Percentiles rank a stretch among this genome's conserved stretches.
Conservation (phyloP, 2,329 filamentous ascomycete genomes). For the Trichoderma atroviride region DNA sequence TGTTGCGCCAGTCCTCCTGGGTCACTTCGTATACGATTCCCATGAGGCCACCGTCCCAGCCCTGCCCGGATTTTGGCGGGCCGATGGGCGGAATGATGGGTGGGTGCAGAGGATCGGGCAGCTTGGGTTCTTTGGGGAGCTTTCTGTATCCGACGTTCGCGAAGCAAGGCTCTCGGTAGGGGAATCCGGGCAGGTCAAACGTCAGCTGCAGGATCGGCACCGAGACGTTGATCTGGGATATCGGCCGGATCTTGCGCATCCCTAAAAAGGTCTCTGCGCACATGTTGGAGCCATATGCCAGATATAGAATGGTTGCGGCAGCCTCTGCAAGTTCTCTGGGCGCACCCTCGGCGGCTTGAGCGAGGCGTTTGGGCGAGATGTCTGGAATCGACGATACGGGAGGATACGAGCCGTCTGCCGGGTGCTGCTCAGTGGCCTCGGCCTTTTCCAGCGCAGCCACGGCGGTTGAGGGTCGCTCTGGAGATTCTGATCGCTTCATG, state of each 20-base stretch:
- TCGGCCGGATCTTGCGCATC: slow-evolving; percentile 73
- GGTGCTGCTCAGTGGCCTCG: slow-evolving; percentile 30
- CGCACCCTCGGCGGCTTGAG: slow-evolving; percentile 35
- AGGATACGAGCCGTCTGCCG: slow-evolving; percentile 34
- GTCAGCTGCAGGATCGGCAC: slow-evolving; percentile 77
- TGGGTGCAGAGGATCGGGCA: slow-evolving; percentile 39
- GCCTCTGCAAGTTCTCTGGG: slow-evolving; percentile 32
- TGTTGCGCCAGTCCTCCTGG: slow-evolving; percentile 75
- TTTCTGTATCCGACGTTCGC: slow-evolving; percentile 73
- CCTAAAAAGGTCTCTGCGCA: slow-evolving; percentile 78
- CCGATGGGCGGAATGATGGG: slow-evolving; percentile 37
- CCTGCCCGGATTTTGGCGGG: slow-evolving; percentile 30
- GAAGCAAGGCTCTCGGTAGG: slow-evolving; percentile 90
- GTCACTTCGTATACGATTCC: slow-evolving; percentile 97
- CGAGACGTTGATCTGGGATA: slow-evolving; percentile 79
- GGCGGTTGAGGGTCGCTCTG: slow-evolving; percentile 10
- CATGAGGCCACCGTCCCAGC: slow-evolving; percentile 80
- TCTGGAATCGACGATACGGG: slow-evolving; percentile 39
- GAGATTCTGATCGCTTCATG: background rate
- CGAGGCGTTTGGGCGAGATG: slow-evolving; percentile 38
- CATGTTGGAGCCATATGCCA: slow-evolving; percentile 93
- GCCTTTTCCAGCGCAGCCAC: slow-evolving; percentile 35
- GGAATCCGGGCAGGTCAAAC: slow-evolving; percentile 83
- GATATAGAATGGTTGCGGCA: slow-evolving; percentile 67
- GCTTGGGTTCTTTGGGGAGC: slow-evolving; percentile 45